Base-by-base conservation (phyloP, 306 rosid genomes). In the Cucumis hystrix region DNA sequence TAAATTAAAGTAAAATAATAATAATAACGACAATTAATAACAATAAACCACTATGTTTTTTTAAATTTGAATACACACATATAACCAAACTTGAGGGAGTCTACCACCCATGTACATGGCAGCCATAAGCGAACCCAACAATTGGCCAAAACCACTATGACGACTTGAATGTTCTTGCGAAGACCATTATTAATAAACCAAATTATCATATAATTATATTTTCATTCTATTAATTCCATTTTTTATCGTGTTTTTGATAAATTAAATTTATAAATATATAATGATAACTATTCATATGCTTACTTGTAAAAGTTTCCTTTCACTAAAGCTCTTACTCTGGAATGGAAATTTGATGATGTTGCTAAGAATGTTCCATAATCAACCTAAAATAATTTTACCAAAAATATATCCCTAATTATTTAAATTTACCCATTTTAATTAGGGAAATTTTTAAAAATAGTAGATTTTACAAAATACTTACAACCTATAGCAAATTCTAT, bases 61-160 rank as follows among this genome's bases (percentile, higher is more conserved):
- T 28, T 1, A 60, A 60, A 60, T 14, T 28, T 28, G 18, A 65
- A 78, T 5, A 76, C 90, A 58, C 81, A 89, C 99, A 21, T 92
- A 92, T 74, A 95, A 80, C 97, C 96, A 95, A 52, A 95, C n/a
- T 67, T 95, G 99, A 71, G 97, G 99, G 49, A 95, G 83, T 3
- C 99, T 85, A 15, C 99, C 97, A 2, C 99, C 93, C 87, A 87
- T 90, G 64, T 95, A 95, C 62, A 95, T 92, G 11, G 93, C 96
- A 84, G 99, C 96, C 99, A 95, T 95, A 60, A 92, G 86, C 97
- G n/a, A 95, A 43, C 99, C 99, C 81, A 95, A 49, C 85, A 89
- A 85, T 75, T 95, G 97, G 47, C 99, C 99, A 62, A 79, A 84
- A n/a, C 82, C 85, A 81, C 88, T 90, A 63, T 87, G 92, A 28